phyloP scores from a whole-genome alignment of 257 asterid species.

The Anisodus acutangulus region DNA sequence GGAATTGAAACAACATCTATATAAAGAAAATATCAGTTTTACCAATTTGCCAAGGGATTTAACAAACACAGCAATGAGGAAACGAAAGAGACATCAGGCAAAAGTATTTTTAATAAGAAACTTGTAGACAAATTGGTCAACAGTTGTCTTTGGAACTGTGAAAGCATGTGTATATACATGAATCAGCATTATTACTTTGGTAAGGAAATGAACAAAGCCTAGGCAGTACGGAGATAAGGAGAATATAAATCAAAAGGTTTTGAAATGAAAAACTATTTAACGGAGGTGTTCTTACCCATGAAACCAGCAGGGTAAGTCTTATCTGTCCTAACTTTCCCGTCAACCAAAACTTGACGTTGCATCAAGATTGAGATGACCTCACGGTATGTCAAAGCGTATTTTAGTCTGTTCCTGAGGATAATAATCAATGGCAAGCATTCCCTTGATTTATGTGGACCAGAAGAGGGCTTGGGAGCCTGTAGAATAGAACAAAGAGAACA shows the following conservation, averaged over 20 bases:
- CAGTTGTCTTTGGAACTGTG: not conserved
- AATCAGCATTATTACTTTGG: not conserved
- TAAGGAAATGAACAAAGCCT: not conserved
- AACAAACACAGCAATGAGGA: not conserved
- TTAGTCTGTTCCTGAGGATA: conserved; percentile 43
- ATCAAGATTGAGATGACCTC: conserved; percentile 41
- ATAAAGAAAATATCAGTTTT: not conserved
- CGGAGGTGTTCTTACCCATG: conserved; percentile 37
- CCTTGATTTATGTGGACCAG: conserved; percentile 52
- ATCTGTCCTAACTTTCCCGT: conserved; percentile 39
- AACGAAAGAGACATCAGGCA: not conserved
- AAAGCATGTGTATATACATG: not conserved
- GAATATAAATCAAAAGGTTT: not conserved
- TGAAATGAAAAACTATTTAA: not conserved
- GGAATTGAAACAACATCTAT: not conserved
- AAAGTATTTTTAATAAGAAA: not conserved
- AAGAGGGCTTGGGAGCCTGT: conserved; percentile 51
- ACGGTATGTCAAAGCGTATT: conserved; percentile 44
- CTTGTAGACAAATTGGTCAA: not conserved
- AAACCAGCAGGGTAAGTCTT: conserved; percentile 42
- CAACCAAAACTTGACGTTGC: conserved; percentile 40
- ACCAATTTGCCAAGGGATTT: not conserved
- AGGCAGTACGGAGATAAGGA: not conserved
- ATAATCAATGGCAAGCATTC: conserved; percentile 47
- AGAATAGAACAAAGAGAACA: not conserved